A percentile compares a stretch with the other conserved stretches of the same genome.
Conservation (phyloP, 2,329 filamentous ascomycete species). For the Rhynchosporium secalis region DNA sequence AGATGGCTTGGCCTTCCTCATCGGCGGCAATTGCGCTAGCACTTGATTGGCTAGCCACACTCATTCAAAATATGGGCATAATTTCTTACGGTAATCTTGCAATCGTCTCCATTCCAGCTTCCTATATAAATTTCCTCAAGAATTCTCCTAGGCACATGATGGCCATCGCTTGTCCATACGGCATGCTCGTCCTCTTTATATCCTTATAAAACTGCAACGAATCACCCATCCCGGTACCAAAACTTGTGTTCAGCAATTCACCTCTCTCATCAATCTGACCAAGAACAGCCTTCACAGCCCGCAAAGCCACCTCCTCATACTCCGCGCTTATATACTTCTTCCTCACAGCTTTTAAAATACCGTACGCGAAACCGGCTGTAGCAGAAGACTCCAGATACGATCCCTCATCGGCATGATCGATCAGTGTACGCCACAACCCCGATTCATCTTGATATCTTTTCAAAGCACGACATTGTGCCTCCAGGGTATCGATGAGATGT, state of each 20-base stretch:
- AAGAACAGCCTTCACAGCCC: slow-evolving; percentile 66
- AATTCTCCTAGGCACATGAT: slow-evolving; percentile 80
- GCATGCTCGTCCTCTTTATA: slow-evolving; percentile 77
- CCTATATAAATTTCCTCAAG: slow-evolving; percentile 70
- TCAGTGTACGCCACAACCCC: slow-evolving; percentile 73
- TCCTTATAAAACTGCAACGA: slow-evolving; percentile 75
- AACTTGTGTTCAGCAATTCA: slow-evolving; percentile 72
- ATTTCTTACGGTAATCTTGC: no score
- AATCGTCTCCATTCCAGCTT: no score
- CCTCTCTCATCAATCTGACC: slow-evolving; percentile 65
- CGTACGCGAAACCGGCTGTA: slow-evolving; percentile 78
- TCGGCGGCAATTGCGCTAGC: slow-evolving; percentile 1
- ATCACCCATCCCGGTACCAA: slow-evolving; percentile 76
- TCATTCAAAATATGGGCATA: background rate
- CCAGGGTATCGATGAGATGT: slow-evolving; percentile 62
- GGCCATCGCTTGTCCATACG: slow-evolving; percentile 82
- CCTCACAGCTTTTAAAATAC: slow-evolving; percentile 71
- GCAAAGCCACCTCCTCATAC: slow-evolving; percentile 61
- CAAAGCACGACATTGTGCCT: slow-evolving; percentile 68
- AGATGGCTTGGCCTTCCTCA: background rate
- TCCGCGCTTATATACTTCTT: slow-evolving; percentile 67
- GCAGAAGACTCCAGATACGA: slow-evolving; percentile 77
- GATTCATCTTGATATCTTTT: slow-evolving; percentile 57
- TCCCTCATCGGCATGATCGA: slow-evolving; percentile 74
- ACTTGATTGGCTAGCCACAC: background rate